phyloP scores from a whole-genome alignment of 2,329 filamentous ascomycete genomes.

The Scedosporium boydii region DNA sequence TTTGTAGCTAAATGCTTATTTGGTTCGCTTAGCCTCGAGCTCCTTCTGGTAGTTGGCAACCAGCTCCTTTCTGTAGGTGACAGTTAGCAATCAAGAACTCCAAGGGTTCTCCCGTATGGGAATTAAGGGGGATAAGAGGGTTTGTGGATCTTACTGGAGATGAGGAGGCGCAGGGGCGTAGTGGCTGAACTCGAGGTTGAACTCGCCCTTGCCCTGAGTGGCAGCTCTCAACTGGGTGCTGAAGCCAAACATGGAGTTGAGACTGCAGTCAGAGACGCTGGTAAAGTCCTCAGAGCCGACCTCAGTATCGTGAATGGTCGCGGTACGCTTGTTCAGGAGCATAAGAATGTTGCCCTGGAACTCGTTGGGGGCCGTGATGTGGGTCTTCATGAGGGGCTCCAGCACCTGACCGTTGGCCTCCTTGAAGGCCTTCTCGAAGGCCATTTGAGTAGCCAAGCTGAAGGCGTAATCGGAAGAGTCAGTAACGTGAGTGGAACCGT shows the following conservation, averaged over 20 bases:
- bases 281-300: slow-evolving; percentile 92
- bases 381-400: slow-evolving; percentile 97
- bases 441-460: slow-evolving; percentile 88
- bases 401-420: slow-evolving; percentile 75
- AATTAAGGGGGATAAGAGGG: not conserved
- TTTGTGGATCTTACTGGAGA: slow-evolving; percentile 59
- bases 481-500: slow-evolving; percentile 93
- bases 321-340: slow-evolving; percentile 92
- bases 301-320: slow-evolving; percentile 91
- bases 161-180: slow-evolving; percentile 82
- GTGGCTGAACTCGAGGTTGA: slow-evolving; percentile 97
- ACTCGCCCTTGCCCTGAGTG: slow-evolving; percentile 97
- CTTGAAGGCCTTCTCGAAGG: slow-evolving; percentile 88
- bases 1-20: slow-evolving; percentile 24
- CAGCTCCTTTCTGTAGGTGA: slow-evolving; percentile 41
- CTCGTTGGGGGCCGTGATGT: slow-evolving; percentile 89
- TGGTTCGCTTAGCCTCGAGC: slow-evolving; percentile 45
- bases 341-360: slow-evolving; percentile 96
- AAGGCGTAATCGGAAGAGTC: slow-evolving; percentile 97
- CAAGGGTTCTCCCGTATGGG: not conserved
- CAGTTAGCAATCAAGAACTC: slow-evolving; percentile 15
- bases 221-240: slow-evolving; percentile 82
- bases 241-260: slow-evolving; percentile 98
- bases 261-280: slow-evolving; percentile 78
- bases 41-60: slow-evolving; percentile 50